These are phyloP conservation scores for Truncatella angustata DNA, from an alignment of 2,329 filamentous ascomycete genomes.

Conservation along the genomic window DNA sequence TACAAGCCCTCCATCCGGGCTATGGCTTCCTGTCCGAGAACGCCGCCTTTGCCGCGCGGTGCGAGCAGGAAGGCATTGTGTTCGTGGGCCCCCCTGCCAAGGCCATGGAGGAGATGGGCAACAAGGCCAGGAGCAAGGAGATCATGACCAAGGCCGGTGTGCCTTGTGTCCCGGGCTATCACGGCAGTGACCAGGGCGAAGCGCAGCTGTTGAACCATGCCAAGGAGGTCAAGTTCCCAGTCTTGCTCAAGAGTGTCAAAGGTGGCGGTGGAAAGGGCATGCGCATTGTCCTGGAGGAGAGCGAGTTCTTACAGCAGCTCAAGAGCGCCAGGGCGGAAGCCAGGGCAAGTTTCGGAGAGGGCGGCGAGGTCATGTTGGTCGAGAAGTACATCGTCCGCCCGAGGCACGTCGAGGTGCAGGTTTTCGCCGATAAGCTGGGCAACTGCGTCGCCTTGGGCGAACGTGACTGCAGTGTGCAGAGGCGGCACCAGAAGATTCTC, in stretches of 20 bases:
- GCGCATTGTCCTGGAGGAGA: constrained; percentile 66
- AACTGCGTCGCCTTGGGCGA: constrained; percentile 83
- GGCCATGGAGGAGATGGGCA: constrained; percentile 72
- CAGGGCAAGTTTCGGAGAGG: constrained; percentile 74
- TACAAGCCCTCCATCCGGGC: constrained; percentile 89
- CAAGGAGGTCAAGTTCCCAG: constrained; percentile 65
- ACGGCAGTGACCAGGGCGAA: constrained; percentile 77
- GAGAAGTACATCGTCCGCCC: constrained; percentile 79
- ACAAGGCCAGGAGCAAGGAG: constrained; percentile 75
- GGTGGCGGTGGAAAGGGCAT: constrained; percentile 85
- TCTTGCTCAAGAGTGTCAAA: constrained; percentile 76
- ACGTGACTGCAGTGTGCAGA: constrained; percentile 83
- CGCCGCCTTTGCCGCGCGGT: constrained; percentile 82
- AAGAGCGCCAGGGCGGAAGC: constrained; percentile 74
- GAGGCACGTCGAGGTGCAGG: constrained; percentile 85
- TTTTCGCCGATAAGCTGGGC: constrained; percentile 81
- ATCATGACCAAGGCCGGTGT: constrained; percentile 97
- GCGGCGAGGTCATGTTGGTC: constrained; percentile 77
- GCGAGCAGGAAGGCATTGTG: constrained; percentile 83
- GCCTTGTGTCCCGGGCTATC: constrained; percentile 94
- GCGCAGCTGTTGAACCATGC: constrained; percentile 65
- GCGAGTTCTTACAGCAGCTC: constrained; percentile 70
- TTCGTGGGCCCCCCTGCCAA: constrained; percentile 89
- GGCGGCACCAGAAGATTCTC: constrained; percentile 86
- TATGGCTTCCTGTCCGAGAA: constrained; percentile 98